Percentiles rank a stretch among this genome's conserved stretches.
Conservation (phyloP, 805 yeast species). For the Barnettozyma populi region DNA sequence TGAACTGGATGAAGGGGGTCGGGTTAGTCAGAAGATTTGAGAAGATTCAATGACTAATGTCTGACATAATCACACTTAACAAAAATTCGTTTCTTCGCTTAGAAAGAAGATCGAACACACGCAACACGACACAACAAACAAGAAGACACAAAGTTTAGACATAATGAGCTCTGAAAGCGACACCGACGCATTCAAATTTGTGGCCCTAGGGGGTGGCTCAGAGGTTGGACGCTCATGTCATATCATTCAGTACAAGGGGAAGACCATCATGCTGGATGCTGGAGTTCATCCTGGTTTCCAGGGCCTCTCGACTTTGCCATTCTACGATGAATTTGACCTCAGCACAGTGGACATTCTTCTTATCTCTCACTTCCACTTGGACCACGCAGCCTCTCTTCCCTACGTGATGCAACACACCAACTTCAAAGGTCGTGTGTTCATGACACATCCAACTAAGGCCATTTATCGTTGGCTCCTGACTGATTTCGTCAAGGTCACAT, state of each 20-base stretch:
- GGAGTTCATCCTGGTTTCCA: constrained; percentile 96
- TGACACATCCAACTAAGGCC: constrained; percentile 99
- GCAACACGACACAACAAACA: not conserved
- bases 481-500: constrained; percentile 90
- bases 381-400: constrained; percentile 97
- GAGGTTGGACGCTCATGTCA: constrained; percentile 98
- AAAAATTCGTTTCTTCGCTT: not conserved
- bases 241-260: constrained; percentile 84
- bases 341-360: constrained; percentile 80
- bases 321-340: constrained; percentile 91
- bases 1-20: too few relatives aligned
- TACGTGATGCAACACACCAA: constrained; percentile 96
- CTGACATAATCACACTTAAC: not conserved
- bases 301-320: constrained; percentile 89
- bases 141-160: not conserved
- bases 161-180: constrained; percentile 8
- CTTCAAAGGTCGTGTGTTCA: constrained; percentile 92
- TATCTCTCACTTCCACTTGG: constrained; percentile 93
- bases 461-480: constrained; percentile 92
- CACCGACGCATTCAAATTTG: constrained; percentile 51
- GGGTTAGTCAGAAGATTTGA: too few relatives aligned
- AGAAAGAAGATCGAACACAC: too few relatives aligned
- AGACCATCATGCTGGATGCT: constrained; percentile 94
- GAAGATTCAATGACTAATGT: not conserved
- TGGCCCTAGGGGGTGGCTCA: constrained; percentile 95